Percentiles rank a stretch among this genome's conserved stretches.
phyloP scores from a whole-genome alignment of 148 eudicot species.

The Hydrangea macrophylla region DNA sequence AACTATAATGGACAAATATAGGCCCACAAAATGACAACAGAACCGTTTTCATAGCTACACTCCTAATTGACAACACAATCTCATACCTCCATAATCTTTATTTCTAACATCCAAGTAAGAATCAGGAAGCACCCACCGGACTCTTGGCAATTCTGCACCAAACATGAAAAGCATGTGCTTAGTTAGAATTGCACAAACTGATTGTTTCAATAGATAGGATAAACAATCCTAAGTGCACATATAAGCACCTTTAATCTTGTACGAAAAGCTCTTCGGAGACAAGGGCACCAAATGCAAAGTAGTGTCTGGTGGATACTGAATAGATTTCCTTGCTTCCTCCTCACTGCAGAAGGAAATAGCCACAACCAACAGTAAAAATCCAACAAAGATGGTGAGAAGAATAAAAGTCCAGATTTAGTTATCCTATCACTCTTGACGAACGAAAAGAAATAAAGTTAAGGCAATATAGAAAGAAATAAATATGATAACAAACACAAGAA shows the following conservation, averaged over 20 bases:
- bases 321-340: constrained; percentile 50
- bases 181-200: not conserved
- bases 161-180: not conserved
- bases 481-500: too few species aligned
- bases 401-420: too few species aligned
- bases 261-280: constrained; percentile 48
- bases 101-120: constrained; percentile 64
- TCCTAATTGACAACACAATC: not conserved
- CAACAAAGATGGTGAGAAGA: not conserved
- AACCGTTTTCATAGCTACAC: too few species aligned
- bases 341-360: constrained; percentile 35
- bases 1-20: too few species aligned
- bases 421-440: not conserved
- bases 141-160: constrained; percentile 43
- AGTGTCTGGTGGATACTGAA: constrained; percentile 50
- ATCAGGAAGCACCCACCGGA: constrained; percentile 71
- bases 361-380: not conserved
- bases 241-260: constrained; percentile 44
- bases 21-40: too few species aligned
- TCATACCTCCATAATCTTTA: constrained; percentile 59
- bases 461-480: not conserved
- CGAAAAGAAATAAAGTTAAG: too few species aligned
- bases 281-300: constrained; percentile 52
- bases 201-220: not conserved
- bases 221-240: not conserved